These are phyloP conservation scores for Neopestalotiopsis sp. DNA, from an alignment of 2,329 filamentous ascomycete genomes.

Conservation along the genomic window DNA sequence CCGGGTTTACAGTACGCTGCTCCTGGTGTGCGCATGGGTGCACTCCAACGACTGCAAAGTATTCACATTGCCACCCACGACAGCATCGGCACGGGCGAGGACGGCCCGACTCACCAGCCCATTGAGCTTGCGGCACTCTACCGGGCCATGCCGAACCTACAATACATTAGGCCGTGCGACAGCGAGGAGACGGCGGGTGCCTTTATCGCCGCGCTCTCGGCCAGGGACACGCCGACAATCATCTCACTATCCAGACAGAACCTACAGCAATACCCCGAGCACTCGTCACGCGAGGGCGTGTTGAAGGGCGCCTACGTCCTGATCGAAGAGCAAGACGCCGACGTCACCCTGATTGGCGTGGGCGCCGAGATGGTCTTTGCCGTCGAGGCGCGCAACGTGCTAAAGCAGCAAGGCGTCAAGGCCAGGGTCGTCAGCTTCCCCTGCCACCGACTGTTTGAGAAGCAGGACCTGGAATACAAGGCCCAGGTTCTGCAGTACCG, in stretches of 20 bases:
- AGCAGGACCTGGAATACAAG: constrained; percentile 50
- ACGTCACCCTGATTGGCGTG: constrained; percentile 45
- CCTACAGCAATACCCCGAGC: constrained; percentile 38
- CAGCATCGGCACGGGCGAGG: constrained; percentile 59
- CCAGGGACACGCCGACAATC: constrained; percentile 42
- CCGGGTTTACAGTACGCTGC: constrained; percentile 40
- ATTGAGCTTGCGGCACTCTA: constrained; percentile 56
- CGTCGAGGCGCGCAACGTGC: constrained; percentile 44
- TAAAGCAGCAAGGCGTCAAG: constrained; percentile 41
- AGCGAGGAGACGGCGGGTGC: constrained; percentile 57
- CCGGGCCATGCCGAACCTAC: constrained; percentile 60
- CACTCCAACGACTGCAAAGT: constrained; percentile 52
- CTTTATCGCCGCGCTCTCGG: constrained; percentile 43
- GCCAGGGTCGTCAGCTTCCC: constrained; percentile 51
- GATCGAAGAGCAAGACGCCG: constrained; percentile 35
- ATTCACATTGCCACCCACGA: constrained; percentile 62
- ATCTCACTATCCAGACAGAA: constrained; percentile 50
- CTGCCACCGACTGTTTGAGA: constrained; percentile 49
- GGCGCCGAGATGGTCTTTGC: constrained; percentile 47
- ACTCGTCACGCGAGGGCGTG: constrained; percentile 42
- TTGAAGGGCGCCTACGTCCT: constrained; percentile 47
- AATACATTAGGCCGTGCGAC: constrained; percentile 60
- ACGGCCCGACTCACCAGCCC: constrained; percentile 62
- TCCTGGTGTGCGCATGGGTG: constrained; percentile 58
- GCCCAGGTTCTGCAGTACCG: constrained; percentile 49